These are phyloP conservation scores for Pseudogymnoascus sp. DNA, from an alignment of 2,329 filamentous ascomycete species.

Conservation along the genomic window DNA sequence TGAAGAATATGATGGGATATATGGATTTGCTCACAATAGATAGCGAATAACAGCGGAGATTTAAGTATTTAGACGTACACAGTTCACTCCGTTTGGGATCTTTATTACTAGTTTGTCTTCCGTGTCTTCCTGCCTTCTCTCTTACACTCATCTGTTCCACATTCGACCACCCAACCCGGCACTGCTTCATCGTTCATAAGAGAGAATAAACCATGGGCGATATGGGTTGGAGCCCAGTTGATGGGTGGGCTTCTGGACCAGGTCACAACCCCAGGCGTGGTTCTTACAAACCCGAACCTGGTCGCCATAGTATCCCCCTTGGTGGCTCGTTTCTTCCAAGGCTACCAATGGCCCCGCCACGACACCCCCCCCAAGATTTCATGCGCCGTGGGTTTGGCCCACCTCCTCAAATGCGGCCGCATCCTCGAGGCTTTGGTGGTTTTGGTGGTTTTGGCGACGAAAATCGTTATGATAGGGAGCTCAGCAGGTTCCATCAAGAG, in stretches of 20 bases:
- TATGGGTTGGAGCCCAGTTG: neutral
- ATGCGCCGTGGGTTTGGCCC: neutral
- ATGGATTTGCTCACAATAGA: neutral
- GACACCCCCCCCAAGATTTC: neutral
- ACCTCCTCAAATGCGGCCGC: neutral
- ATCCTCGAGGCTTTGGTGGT: neutral
- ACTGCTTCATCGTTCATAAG: neutral
- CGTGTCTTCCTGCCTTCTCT: neutral
- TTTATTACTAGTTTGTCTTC: neutral
- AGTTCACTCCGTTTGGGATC: neutral
- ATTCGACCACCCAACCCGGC: neutral
- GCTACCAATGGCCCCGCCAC: neutral
- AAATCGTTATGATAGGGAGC: neutral
- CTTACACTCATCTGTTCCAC: neutral
- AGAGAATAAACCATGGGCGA: neutral
- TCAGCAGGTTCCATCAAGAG: neutral
- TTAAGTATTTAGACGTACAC: neutral
- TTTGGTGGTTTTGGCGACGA: neutral
- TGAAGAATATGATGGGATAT: neutral
- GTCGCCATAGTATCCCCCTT: neutral
- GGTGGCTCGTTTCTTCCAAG: neutral
- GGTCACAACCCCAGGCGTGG: neutral
- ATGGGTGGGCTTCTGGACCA: slow-evolving; percentile 5
- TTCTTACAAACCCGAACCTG: neutral
- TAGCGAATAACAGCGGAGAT: neutral